phyloP scores from a whole-genome alignment of 2,329 filamentous ascomycete species.

The Pseudogymnoascus sp. region DNA sequence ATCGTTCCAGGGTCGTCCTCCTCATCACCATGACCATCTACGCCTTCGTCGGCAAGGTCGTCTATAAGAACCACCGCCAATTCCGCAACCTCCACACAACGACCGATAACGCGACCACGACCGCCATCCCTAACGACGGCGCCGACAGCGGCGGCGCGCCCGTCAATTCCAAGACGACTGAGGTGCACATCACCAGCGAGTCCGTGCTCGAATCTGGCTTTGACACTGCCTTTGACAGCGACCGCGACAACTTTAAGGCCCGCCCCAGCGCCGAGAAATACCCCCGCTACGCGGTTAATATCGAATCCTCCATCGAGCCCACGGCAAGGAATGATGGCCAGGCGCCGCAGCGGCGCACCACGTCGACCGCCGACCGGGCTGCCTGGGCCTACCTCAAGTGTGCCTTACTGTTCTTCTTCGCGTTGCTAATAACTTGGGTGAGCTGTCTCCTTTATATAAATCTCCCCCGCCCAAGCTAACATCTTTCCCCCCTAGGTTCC shows the following conservation, averaged over 20 bases:
- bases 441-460: conserved; percentile 70
- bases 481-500: conserved; percentile 49
- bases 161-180: conserved; percentile 45
- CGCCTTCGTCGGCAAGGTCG: conserved; percentile 55
- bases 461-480: conserved; percentile 53
- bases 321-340: neutral
- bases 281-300: conserved; percentile 17
- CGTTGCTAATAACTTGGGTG: conserved; percentile 67
- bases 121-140: neutral
- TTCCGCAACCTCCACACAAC: conserved; percentile 46
- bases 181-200: conserved; percentile 55
- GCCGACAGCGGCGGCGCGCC: neutral
- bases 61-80: conserved; percentile 60
- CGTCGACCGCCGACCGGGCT: conserved; percentile 46
- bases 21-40: conserved; percentile 59
- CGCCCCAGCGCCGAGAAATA: conserved; percentile 10
- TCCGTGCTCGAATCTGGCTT: conserved; percentile 29
- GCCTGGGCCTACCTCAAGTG: conserved; percentile 65
- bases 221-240: conserved; percentile 13
- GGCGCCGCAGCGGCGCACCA: neutral
- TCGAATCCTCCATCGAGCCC: neutral
- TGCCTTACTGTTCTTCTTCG: conserved; percentile 64
- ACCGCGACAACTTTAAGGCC: conserved; percentile 3
- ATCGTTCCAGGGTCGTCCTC: conserved; percentile 48
- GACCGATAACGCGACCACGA: conserved; percentile 39